Base-by-base conservation (phyloP, 768 basidiomycete species). In the Lactarius sanguifluus region DNA sequence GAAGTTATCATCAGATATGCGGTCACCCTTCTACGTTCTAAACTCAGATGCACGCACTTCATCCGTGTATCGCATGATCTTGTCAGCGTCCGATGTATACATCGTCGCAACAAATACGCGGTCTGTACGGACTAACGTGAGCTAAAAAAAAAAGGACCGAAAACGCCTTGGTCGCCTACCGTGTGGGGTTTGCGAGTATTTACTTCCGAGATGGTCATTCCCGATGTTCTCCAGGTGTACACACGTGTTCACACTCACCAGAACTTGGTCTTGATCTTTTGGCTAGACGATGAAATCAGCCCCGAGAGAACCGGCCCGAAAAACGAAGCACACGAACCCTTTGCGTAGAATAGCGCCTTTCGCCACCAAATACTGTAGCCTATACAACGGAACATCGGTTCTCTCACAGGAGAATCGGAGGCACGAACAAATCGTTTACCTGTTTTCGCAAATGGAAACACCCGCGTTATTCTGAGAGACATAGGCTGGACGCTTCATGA, bases 341-440 rank as follows among this genome's bases (percentile, higher is more conserved):
- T 93, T 94, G 66, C 91, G 83, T 70, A 94, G 76, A 72, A 94
- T 92, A 28, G 91, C 91, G 61, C 92, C 92, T 77, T 92, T 94
- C 68, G 87, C 86, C 62, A 94, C 91, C 55, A 95, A 82, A 75
- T 94, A 95, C 73, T 94, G 92, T 70, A 94, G 77, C 71, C 92
- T 94, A 13, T 38, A 72, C 23, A 23, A 52, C 50, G 25, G 25
- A 13, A 52, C 12, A 23, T 41, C 30, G 16, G 55, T 56, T 56
- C 9, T 66, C 45, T 57, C 5, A 45, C 25, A 32, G 34, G 30
- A 30, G 16, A 28, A 57, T 38, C 13, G 50, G 50, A 64, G 25
- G 57, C 58, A 57, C 62, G 47, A 57, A 62, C 43, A 52, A 25
- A 6, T 23, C 25, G 15, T 61, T 40, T 61, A 87, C 88, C 92